Evolutionary conservation across 495 filamentous ascomycete genomes (phyloP).

Genomic region (Pseudevernia furfuracea): DNA sequence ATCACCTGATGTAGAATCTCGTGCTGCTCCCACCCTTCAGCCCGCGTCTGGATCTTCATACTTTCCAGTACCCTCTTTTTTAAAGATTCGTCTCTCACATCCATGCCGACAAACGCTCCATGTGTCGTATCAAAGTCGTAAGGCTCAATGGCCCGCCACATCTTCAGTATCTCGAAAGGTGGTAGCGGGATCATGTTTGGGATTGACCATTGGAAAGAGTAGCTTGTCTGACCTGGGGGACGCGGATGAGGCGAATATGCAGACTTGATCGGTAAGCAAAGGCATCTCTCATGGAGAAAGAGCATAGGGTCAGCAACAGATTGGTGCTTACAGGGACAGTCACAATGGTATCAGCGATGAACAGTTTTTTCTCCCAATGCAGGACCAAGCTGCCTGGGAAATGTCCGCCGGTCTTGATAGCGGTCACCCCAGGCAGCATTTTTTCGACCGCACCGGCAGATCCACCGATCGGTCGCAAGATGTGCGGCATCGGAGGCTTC

Average conservation of each 20-base stretch:
- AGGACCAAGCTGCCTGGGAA: conserved; percentile 63
- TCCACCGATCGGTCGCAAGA: conserved; percentile 19
- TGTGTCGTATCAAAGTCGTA: conserved; percentile 53
- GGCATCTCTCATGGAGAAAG: neutral
- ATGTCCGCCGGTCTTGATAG: conserved; percentile 63
- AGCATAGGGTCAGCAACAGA: neutral
- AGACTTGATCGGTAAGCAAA: conserved; percentile 30
- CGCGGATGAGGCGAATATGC: conserved; percentile 32
- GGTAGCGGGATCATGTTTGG: conserved; percentile 71
- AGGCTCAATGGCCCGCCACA: conserved; percentile 38
- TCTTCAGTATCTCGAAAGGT: conserved; percentile 33
- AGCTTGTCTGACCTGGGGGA: conserved; percentile 51
- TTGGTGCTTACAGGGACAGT: conserved; percentile 49
- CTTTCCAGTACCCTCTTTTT: conserved; percentile 63
- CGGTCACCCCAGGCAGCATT: conserved; percentile 47
- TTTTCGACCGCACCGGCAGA: conserved; percentile 28
- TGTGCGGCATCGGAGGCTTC: conserved; percentile 22
- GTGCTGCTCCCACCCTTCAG: conserved; percentile 28
- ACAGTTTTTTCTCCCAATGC: conserved; percentile 48
- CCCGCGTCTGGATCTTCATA: conserved; percentile 60
- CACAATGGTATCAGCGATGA: conserved; percentile 65
- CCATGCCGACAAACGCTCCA: conserved; percentile 55
- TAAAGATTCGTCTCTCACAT: conserved; percentile 48
- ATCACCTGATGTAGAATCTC: conserved; percentile 13
- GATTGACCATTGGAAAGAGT: conserved; percentile 70